Conservation (phyloP, 352 stramenopile species). For the Aphanomyces astaci region DNA sequence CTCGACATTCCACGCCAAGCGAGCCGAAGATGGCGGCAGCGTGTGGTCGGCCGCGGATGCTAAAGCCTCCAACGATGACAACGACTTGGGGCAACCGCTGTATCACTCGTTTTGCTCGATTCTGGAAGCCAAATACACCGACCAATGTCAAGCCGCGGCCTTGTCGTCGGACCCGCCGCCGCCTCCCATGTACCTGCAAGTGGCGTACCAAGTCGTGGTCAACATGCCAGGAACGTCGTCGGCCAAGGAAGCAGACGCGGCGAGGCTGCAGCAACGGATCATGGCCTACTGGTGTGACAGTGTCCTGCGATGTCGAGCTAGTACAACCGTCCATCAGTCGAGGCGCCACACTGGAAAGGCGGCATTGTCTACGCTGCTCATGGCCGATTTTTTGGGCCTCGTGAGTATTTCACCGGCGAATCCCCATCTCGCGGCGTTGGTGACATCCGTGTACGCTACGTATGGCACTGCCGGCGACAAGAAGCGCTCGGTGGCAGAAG, state of each 20-base stretch:
- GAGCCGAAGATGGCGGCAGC: conserved; percentile 30
- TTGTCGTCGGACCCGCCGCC: not conserved
- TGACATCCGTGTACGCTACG: conserved; percentile 55
- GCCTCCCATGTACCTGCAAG: conserved; percentile 9
- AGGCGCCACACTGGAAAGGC: too few species aligned
- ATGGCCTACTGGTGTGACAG: conserved; percentile 3
- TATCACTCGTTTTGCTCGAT: conserved; percentile 54
- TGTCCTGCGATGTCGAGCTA: too few species aligned
- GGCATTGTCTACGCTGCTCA: conserved; percentile 50
- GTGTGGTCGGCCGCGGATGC: conserved; percentile 35
- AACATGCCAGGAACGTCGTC: conserved; percentile 1
- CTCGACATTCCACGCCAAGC: conserved; percentile 39
- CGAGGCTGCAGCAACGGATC: not conserved
- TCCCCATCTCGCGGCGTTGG: conserved; percentile 30
- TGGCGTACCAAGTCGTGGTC: conserved; percentile 19
- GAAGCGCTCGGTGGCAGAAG: conserved; percentile 35
- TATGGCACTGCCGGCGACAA: conserved; percentile 43
- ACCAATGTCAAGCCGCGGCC: not conserved
- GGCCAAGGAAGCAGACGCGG: not conserved
- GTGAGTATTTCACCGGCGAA: conserved; percentile 37
- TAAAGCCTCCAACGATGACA: conserved; percentile 22
- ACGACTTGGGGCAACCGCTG: conserved; percentile 33
- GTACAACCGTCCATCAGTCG: too few species aligned
- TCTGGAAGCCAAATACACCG: conserved; percentile 43
- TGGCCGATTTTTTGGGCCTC: conserved; percentile 75